Base-by-base conservation (phyloP, 202 grass and related monocot genomes). In the Brachypodium distachyon region DNA sequence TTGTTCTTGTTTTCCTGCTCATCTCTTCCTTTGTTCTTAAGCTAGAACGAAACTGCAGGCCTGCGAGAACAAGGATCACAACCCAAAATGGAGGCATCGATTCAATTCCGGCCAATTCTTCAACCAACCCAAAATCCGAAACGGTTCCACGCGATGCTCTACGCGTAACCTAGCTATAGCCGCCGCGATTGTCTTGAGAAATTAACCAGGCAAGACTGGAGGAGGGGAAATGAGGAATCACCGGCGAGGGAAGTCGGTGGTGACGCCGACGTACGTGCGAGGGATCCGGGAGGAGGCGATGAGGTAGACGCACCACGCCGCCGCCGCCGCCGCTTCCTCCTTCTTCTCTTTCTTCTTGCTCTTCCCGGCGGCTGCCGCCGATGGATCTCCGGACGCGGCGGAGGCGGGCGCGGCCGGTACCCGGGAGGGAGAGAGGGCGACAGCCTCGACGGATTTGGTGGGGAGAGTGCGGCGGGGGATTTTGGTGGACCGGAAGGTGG, bases 211-310 rank as follows among this genome's bases (percentile, higher is more conserved):
- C 31, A n/a, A 36, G 42, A 56, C 8, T 8, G 2, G 12, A 14
- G 29, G 19, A 78, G 10, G 22, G 18, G 29, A 32, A 66, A 37
- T 43, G 32, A 12, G 17, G 27, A 73, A 52, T 73, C 47, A 98
- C 95, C 91, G 71, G 47, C 91, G 95, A 66, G 84, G 41, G 89
- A 98, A 92, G 67, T 94, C 82, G 21, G 91, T 97, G 28, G 95
- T 97, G 84, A 94, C 84, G 36, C 94, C 89, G 27, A 97, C 94
- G 53, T 97, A 94, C 22, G 89, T 94, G 40, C 78, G 84, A 27
- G 72, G 79, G 58, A 82, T 72, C 70, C 62, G 75, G 28, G 80
- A 91, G 31, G 94, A 97, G 18, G 92, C 78, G 65, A 97, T 88
- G 19, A 94, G 81, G 72, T 94, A 92, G 12, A 97, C 86, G 55